A percentile compares a stretch with the other conserved stretches of the same genome.
These are phyloP conservation scores for Trametes cubensis DNA, from an alignment of 768 basidiomycete genomes.

Conservation along the genomic window DNA sequence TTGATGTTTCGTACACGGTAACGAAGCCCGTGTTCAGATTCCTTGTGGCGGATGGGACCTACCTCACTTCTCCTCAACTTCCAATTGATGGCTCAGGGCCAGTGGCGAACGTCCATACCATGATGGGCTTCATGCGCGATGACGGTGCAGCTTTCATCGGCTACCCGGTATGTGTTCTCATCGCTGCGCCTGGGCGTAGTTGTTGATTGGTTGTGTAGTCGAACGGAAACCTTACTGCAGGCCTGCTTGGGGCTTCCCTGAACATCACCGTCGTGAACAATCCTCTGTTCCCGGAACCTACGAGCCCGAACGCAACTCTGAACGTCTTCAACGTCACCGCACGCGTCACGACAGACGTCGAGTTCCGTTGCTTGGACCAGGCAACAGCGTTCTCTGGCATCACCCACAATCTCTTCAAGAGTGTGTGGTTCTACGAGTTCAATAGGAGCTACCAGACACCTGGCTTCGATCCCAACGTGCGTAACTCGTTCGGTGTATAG, in stretches of 20 bases:
- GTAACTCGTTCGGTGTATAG: background rate
- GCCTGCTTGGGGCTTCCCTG: slow-evolving; percentile 28
- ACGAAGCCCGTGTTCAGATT: slow-evolving; percentile 30
- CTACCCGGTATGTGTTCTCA: slow-evolving; percentile 32
- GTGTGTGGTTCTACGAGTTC: slow-evolving; percentile 50
- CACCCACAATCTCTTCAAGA: slow-evolving; percentile 44
- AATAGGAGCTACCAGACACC: slow-evolving; percentile 45
- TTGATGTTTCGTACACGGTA: background rate
- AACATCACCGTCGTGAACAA: slow-evolving; percentile 25
- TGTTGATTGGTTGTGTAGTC: slow-evolving; percentile 16
- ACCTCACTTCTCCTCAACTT: slow-evolving; percentile 43
- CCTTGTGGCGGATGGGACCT: slow-evolving; percentile 52
- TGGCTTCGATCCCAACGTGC: slow-evolving; percentile 46
- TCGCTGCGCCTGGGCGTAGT: background rate
- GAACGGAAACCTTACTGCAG: slow-evolving; percentile 28
- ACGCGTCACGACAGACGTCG: slow-evolving; percentile 46
- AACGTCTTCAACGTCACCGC: slow-evolving; percentile 52
- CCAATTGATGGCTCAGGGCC: slow-evolving; percentile 44
- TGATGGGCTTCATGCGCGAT: slow-evolving; percentile 55
- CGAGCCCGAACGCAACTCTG: slow-evolving; percentile 38
- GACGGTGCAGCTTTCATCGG: slow-evolving; percentile 52
- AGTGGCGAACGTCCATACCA: slow-evolving; percentile 46
- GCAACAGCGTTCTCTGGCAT: slow-evolving; percentile 49
- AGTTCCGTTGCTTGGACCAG: slow-evolving; percentile 53
- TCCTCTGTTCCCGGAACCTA: slow-evolving; percentile 46